Percentiles rank a stretch among this genome's conserved stretches.
Conservation (phyloP, 1,284 basidiomycete genomes). For the Papiliotrema nemorosa region DNA sequence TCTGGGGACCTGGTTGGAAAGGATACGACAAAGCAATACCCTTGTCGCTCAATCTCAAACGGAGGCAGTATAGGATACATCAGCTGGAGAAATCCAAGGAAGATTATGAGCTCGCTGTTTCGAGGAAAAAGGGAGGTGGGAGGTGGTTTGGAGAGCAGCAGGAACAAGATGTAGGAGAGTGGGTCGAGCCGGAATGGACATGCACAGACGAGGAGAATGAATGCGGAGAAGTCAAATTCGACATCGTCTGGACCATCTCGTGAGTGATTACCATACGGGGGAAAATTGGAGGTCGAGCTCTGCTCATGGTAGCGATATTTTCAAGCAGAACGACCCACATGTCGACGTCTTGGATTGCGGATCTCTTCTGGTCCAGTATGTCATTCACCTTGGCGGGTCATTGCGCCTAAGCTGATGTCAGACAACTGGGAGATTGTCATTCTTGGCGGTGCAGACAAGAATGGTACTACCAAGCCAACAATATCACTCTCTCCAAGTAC, state of each 20-base stretch:
- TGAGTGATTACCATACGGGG: constrained; percentile 14
- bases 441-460: constrained; percentile 39
- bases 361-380: constrained; percentile 45
- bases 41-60: constrained; percentile 41
- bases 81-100: constrained; percentile 25
- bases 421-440: constrained; percentile 48
- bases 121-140: constrained; percentile 4
- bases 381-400: background rate
- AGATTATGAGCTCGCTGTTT: constrained; percentile 11
- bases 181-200: constrained; percentile 1
- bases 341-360: constrained; percentile 46
- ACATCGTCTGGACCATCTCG: constrained; percentile 47
- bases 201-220: background rate
- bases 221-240: constrained; percentile 26
- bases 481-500: constrained; percentile 50
- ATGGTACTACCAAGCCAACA: constrained; percentile 48
- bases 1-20: constrained; percentile 49
- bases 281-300: background rate
- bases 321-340: constrained; percentile 38
- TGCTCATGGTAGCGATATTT: constrained; percentile 41
- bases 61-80: constrained; percentile 29
- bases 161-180: constrained; percentile 11
- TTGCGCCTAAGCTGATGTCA: constrained; percentile 8
- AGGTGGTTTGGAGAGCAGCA: constrained; percentile 4
- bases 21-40: constrained; percentile 40